These are phyloP conservation scores for Penicillium sumatraense DNA, from an alignment of 2,329 filamentous ascomycete species.

Conservation along the genomic window DNA sequence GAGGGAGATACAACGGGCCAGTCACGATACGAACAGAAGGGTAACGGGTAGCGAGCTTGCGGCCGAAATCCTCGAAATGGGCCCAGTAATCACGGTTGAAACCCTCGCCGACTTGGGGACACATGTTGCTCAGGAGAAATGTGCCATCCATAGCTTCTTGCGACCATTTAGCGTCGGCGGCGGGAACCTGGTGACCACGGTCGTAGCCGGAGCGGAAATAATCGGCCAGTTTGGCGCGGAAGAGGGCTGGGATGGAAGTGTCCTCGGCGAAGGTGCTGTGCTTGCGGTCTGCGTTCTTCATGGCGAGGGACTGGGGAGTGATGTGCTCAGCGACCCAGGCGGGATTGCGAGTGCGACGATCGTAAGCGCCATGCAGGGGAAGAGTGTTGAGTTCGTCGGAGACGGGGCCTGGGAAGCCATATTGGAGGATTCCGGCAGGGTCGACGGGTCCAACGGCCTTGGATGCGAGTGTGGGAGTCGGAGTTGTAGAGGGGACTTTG, in stretches of 20 bases:
- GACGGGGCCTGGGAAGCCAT: conserved; percentile 90
- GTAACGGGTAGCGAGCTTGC: conserved; percentile 77
- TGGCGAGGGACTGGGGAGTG: conserved; percentile 79
- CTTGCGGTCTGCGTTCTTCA: conserved; percentile 79
- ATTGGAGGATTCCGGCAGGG: conserved; percentile 77
- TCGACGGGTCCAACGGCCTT: conserved; percentile 60
- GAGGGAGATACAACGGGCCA: conserved; percentile 89
- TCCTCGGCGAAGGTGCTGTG: conserved; percentile 86
- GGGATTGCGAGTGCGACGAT: conserved; percentile 88
- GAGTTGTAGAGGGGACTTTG: conserved; percentile 36
- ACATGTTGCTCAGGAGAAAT: conserved; percentile 95
- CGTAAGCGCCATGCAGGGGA: conserved; percentile 84
- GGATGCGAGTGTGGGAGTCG: conserved; percentile 24
- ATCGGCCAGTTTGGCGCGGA: conserved; percentile 88
- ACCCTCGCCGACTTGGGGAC: conserved; percentile 94
- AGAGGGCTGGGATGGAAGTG: conserved; percentile 75
- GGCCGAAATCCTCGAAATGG: conserved; percentile 96
- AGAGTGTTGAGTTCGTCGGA: conserved; percentile 77
- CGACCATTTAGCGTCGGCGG: conserved; percentile 94
- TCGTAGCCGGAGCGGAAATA: conserved; percentile 96
- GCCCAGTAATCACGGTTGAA: conserved; percentile 99
- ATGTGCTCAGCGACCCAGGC: conserved; percentile 97
- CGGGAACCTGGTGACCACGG: conserved; percentile 94
- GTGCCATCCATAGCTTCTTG: conserved; percentile 95
- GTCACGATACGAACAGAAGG: conserved; percentile 90